These are phyloP conservation scores for Paramecium primaurelia DNA, from an alignment of 73 alveolate species.

Conservation along the genomic window DNA sequence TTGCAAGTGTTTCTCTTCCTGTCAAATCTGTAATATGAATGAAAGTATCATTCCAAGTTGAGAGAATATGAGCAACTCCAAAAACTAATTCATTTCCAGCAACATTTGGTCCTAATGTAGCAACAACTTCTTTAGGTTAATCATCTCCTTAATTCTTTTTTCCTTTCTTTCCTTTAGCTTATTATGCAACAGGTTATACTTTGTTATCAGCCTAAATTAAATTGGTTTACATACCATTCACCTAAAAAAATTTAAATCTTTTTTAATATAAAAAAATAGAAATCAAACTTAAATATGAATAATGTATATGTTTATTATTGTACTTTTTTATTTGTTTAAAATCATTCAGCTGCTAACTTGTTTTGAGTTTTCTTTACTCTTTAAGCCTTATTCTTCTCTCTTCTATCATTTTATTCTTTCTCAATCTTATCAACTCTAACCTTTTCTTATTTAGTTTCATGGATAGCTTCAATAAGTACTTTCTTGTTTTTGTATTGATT, in stretches of 20 bases:
- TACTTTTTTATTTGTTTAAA: not conserved
- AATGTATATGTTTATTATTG: not conserved
- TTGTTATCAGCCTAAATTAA: conserved; percentile 12
- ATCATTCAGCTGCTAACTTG: conserved; percentile 36
- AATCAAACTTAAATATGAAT: not conserved
- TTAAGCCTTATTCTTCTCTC: conserved; percentile 59
- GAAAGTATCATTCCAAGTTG: conserved; percentile 98
- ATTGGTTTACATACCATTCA: conserved; percentile 15
- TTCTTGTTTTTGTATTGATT: conserved; percentile 95
- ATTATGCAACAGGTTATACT: conserved; percentile 14
- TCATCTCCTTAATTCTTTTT: conserved; percentile 9
- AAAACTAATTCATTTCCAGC: conserved; percentile 75
- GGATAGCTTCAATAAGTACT: conserved; percentile 96
- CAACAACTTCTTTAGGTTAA: conserved; percentile 14
- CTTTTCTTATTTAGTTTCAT: conserved; percentile 77
- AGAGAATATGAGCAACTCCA: conserved; percentile 96
- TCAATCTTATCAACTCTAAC: conserved; percentile 55
- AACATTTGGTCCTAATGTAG: conserved; percentile 56
- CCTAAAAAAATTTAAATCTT: conserved; percentile 38
- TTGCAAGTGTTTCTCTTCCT: conserved; percentile 98
- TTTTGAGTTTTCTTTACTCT: conserved; percentile 49
- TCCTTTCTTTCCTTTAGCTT: conserved; percentile 33
- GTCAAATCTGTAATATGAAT: conserved; percentile 99
- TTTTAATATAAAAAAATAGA: conserved; percentile 40
- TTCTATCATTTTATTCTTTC: conserved; percentile 57